phyloP scores from a whole-genome alignment of 257 asterid genomes.

The Nicotiana undulata region DNA sequence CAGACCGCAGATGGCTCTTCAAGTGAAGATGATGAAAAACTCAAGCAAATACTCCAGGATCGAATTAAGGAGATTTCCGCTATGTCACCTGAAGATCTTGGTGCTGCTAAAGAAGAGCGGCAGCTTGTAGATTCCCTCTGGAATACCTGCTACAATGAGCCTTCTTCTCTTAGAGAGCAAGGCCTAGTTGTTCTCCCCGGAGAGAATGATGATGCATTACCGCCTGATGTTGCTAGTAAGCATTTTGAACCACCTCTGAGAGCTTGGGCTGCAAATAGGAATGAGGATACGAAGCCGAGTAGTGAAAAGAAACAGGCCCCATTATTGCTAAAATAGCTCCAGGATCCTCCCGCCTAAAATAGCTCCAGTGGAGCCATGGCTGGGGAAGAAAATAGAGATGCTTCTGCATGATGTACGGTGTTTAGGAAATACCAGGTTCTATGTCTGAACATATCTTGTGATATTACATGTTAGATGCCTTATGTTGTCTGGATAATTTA shows the following conservation, averaged over 20 bases:
- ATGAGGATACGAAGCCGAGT: constrained; percentile 24
- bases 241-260: constrained; percentile 74
- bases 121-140: constrained; percentile 80
- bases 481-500: not conserved
- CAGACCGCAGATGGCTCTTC: constrained; percentile 8
- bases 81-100: constrained; percentile 71
- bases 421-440: not conserved
- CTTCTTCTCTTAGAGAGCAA: constrained; percentile 64
- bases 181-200: constrained; percentile 73
- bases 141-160: constrained; percentile 49
- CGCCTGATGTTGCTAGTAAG: constrained; percentile 82
- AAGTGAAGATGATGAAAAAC: constrained; percentile 44
- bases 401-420: constrained; percentile 7
- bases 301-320: constrained; percentile 45
- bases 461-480: not conserved
- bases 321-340: constrained; percentile 22
- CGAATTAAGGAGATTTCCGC: constrained; percentile 47
- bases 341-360: not conserved
- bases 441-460: not conserved
- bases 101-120: constrained; percentile 75
- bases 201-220: constrained; percentile 77
- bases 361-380: not conserved
- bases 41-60: constrained; percentile 60
- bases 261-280: constrained; percentile 65
- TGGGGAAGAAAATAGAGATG: constrained; percentile 1